Percentiles rank a stretch among this genome's conserved stretches.
Conservation (phyloP, 2,329 filamentous ascomycete genomes). For the Sporothrix humicola region DNA sequence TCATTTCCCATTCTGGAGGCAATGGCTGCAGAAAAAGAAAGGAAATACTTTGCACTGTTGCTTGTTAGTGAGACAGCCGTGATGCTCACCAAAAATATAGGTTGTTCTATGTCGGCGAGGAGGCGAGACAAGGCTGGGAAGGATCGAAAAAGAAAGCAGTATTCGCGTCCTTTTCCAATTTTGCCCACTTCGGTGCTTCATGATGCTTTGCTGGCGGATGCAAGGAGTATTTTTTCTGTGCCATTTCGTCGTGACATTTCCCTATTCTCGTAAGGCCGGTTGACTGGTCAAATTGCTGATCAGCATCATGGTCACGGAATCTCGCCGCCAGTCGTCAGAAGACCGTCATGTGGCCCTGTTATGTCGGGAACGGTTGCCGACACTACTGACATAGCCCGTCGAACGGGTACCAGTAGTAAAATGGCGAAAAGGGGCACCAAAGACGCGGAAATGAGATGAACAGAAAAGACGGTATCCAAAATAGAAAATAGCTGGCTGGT, state of each 20-base stretch:
- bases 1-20: constrained; percentile 8
- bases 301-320: neutral
- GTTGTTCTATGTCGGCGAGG: neutral
- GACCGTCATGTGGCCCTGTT: constrained; percentile 9
- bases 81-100: neutral
- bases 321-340: neutral
- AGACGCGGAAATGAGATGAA: neutral
- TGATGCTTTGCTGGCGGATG: neutral
- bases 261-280: neutral
- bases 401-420: neutral
- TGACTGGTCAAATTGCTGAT: neutral
- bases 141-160: neutral
- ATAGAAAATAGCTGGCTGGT: neutral
- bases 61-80: neutral
- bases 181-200: neutral
- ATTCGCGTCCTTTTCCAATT: neutral
- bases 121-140: neutral
- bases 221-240: neutral
- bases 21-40: neutral
- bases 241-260: neutral
- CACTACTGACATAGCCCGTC: neutral
- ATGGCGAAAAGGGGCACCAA: neutral
- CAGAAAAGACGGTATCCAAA: neutral
- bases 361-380: neutral
- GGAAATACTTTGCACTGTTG: neutral